Percentiles rank a stretch among this genome's conserved stretches.
phyloP scores from a whole-genome alignment of 2,329 filamentous ascomycete species.

The Fonsecaea pedrosoi region DNA sequence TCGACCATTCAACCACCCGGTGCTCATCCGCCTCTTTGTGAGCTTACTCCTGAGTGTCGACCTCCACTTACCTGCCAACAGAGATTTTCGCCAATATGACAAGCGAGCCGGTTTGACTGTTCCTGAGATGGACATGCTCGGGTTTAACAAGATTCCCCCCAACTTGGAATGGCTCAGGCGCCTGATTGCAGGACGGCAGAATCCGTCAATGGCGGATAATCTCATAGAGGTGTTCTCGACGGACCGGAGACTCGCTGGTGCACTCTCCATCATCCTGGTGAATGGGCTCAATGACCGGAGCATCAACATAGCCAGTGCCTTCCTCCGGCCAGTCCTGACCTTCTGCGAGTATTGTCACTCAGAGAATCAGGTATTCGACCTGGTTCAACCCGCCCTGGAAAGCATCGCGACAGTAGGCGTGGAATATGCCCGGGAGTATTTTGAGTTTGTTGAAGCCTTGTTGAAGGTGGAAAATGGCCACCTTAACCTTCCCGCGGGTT shows the following conservation, averaged over 20 bases:
- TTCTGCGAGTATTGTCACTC: constrained; percentile 58
- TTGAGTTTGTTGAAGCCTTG: constrained; percentile 61
- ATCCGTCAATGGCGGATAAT: constrained; percentile 56
- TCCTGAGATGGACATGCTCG: constrained; percentile 28
- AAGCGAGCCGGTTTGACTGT: constrained; percentile 32
- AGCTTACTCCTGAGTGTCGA: constrained; percentile 44
- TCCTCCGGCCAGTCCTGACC: constrained; percentile 62
- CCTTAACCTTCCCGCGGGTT: constrained; percentile 41
- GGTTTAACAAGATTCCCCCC: constrained; percentile 27
- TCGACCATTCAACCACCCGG: constrained; percentile 52
- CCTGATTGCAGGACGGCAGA: constrained; percentile 68
- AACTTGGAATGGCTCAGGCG: constrained; percentile 67
- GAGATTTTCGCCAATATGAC: constrained; percentile 50
- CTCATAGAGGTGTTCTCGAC: constrained; percentile 66
- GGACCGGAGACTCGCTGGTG: constrained; percentile 58
- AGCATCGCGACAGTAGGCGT: constrained; percentile 58
- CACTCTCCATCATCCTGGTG: constrained; percentile 56
- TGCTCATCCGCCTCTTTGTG: constrained; percentile 52
- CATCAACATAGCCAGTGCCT: constrained; percentile 63
- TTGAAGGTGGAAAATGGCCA: constrained; percentile 50
- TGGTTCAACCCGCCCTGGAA: constrained; percentile 53
- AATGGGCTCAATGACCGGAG: constrained; percentile 59
- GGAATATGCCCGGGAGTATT: constrained; percentile 57
- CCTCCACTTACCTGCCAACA: constrained; percentile 51
- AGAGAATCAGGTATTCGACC: constrained; percentile 46